phyloP scores from a whole-genome alignment of 805 yeast species.

The Spathaspora sp. region DNA sequence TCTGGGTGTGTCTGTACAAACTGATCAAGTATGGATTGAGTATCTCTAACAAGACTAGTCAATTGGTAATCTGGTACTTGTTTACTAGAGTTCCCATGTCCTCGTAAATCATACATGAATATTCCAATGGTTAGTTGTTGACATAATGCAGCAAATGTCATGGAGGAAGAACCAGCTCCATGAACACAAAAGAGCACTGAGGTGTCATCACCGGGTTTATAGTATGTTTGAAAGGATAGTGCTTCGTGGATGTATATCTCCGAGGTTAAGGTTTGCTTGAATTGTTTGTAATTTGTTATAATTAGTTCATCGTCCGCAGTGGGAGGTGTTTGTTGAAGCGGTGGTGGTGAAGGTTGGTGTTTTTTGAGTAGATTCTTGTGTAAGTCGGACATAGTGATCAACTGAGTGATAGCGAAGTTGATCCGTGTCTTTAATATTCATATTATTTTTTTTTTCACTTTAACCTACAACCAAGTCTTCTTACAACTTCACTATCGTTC shows the following conservation, averaged over 20 bases:
- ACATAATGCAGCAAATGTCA: slow-evolving; percentile 65
- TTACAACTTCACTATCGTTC: too few relatives aligned
- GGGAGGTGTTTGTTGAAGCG: too few relatives aligned
- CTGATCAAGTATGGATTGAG: slow-evolving; percentile 41
- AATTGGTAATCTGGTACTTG: slow-evolving; percentile 35
- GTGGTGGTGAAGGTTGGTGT: too few relatives aligned
- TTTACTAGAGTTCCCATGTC: slow-evolving; percentile 58
- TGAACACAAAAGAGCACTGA: slow-evolving; percentile 71
- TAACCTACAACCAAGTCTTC: too few relatives aligned
- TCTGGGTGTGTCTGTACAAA: slow-evolving; percentile 19
- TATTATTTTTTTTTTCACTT: too few relatives aligned
- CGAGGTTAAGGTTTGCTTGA: slow-evolving; percentile 13
- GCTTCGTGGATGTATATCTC: slow-evolving; percentile 13
- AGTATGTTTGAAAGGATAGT: slow-evolving; percentile 45
- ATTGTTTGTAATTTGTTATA: neutral
- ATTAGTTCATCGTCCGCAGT: slow-evolving; percentile 4
- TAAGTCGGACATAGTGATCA: slow-evolving; percentile 22
- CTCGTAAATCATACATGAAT: slow-evolving; percentile 75
- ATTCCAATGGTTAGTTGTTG: slow-evolving; percentile 41
- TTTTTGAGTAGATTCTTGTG: slow-evolving; percentile 20
- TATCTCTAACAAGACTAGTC: slow-evolving; percentile 55
- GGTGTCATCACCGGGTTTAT: slow-evolving; percentile 39
- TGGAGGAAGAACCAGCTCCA: slow-evolving; percentile 91
- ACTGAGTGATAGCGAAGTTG: too few relatives aligned
- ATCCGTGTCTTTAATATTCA: too few relatives aligned